Base-by-base conservation (phyloP, 208 protist species). In the Acanthamoeba divionensis region DNA sequence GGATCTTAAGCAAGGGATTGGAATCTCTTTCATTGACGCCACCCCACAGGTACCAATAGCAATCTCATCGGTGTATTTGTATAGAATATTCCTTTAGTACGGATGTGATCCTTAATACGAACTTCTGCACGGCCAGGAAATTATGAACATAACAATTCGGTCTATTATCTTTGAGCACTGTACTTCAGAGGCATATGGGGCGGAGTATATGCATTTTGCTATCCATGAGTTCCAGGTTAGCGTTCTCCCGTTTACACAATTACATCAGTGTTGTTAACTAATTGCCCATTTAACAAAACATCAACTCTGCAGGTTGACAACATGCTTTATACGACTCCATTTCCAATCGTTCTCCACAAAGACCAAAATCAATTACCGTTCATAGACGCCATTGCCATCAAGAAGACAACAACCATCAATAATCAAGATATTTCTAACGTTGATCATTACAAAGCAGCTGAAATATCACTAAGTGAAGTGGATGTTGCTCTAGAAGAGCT, bases 221-320 rank as follows among this genome's bases (percentile, higher is more conserved):
- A 45, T 86, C 3, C 48, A 86, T 18, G 54, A 66, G 55, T 86
- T 86, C 77, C 77, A 86, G 73, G 73, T 83, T 47, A 63, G 24
- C 36, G 5, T 41, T 5, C 36, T 41, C 36, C 36, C 36, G 1
- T 41, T 41, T 41, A 41, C 36, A 41, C 2, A 5, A 1, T 41
- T 41, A 5, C 36, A 41, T 41, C 36, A 5, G 5, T 41, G 36
- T 41, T 41, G 36, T 41, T n/a, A 41, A 41, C 36, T 41, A 41
- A 6, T 41, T n/a, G n/a, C n/a, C n/a, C n/a, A n/a, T n/a, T n/a
- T n/a, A n/a, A n/a, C n/a, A n/a, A n/a, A n/a, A n/a, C n/a, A n/a
- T n/a, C n/a, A n/a, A 41, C 36, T 41, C 36, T 79, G 65, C 85
- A 90, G 73, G 41, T 90, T 29, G 87, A 90, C 41, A 90, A 90